Base-by-base conservation (phyloP, 2,329 filamentous ascomycete species). In the Calcarisporium arbuscula region DNA sequence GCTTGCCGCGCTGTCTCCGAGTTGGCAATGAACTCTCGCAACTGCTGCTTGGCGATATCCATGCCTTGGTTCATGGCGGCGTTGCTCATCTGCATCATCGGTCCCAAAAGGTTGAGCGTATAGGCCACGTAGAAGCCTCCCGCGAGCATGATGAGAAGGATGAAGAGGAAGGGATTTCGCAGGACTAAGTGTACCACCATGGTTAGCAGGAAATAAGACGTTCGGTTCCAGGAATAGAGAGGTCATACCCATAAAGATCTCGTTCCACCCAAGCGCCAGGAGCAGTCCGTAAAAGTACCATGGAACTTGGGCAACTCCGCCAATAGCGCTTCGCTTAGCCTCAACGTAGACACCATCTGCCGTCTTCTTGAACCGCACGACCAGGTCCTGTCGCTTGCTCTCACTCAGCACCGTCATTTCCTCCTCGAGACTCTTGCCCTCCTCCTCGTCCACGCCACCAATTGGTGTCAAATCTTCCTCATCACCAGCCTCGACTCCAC, bases 261-360 rank as follows among this genome's bases (percentile, higher is more conserved):
- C 92, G 61, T 98, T 98, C 92, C 92, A 98, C n/a, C 92, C 92
- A 31, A 98, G 70, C 16, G 87, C 85, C 45, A 98, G 67, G 37
- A 98, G 70, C 37, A 96, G 60, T 27, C 79, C 86, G 51, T 95
- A 98, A 61, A 98, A 95, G 62, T 95, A 96, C 42, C 94, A 65
- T 6, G 92, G 92, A 32, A 98, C 80, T 60, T 95, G 89, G 5
- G 89, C 85, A 50, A 98, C 85, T 38, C 90, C 89, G 35, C 92
- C 92, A 55, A 98, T 94, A 27, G 92, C 92, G 56, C 90, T 89
- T 39, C 92, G 79, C 72, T 98, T 98, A 32, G 92, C 92, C 65
- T 98, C 92, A 27, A 98, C 89, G 51, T 95, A 98, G 5, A 98
- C 90, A 7, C 89, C 92, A 56, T 98, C 92, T 2, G 92, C 92